Evolutionary conservation across 2,329 filamentous ascomycete species (phyloP), one percentile per base, ranked within the genome.

Genomic region (Pochonia chlamydosporia): DNA sequence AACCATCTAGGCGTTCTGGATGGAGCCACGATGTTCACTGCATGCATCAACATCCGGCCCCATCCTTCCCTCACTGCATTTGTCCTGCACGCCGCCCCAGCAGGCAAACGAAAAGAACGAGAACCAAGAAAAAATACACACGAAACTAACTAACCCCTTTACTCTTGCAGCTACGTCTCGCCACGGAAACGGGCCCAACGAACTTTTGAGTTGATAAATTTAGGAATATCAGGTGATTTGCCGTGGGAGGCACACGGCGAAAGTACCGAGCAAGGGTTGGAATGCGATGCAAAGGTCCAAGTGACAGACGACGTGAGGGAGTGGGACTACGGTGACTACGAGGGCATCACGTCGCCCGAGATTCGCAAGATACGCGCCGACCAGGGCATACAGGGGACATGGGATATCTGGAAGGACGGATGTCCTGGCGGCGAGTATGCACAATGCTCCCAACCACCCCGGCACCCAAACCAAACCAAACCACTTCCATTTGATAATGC

Each of bases 321-420:
- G 64, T 93, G 89, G 89, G 85, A 93, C 67, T 95, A 95, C 61
- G 89, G 87, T 39, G 79, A 85, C 55, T 95, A 95, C 61, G 89
- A 95, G 68, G 89, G 89, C 8, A 77, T 93, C 61, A 89, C 85
- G 30, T 84, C 77, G 52, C 68, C 74, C 14, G 74, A 89, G 54
- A 95, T 95, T 60, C 73, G 78, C 43, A 72, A 74, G 44, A 59
- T 70, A 54, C 77, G 78, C 43, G 72, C 68, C 50, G 70, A 76
- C 57, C 70, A 80, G 49, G 87, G 86, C 7, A 69, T 77, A 18
- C 54, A 71, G 35, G 74, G 70, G 4, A 64, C 68, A 21, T 95
- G 89, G 89, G 86, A 93, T 68, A 95, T 95, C 54, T 95, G 89
- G 89, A 74, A 72, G n/a, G 89, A 95, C 62, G 89, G 89, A 0